These are phyloP conservation scores for Blastomyces gilchristii DNA, from an alignment of 2,329 filamentous ascomycete species.

Conservation along the genomic window DNA sequence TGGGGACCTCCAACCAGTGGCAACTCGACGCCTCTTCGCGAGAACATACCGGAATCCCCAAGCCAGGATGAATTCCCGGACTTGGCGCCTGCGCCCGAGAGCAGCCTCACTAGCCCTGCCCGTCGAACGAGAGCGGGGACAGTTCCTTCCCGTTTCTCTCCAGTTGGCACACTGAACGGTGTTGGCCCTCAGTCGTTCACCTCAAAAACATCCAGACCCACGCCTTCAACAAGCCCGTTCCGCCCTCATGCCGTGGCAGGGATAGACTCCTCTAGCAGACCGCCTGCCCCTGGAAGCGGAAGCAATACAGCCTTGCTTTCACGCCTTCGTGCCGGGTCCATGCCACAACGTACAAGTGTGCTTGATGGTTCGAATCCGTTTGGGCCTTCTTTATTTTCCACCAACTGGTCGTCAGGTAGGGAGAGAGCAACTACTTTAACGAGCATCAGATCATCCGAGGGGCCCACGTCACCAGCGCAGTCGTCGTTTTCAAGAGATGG, in stretches of 20 bases:
- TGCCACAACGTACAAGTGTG: constrained; percentile 77
- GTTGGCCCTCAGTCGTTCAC: constrained; percentile 49
- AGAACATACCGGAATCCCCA: constrained; percentile 94
- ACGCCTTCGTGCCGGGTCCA: constrained; percentile 79
- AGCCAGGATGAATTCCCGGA: constrained; percentile 88
- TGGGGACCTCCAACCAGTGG: constrained; percentile 96
- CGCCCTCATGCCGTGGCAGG: constrained; percentile 47
- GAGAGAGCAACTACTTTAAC: constrained; percentile 81
- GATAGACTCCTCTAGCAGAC: constrained; percentile 28
- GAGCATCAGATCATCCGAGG: constrained; percentile 80
- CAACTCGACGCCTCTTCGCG: constrained; percentile 88
- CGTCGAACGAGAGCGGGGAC: constrained; percentile 85
- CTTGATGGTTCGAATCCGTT: constrained; percentile 56
- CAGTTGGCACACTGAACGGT: constrained; percentile 54
- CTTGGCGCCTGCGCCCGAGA: constrained; percentile 61
- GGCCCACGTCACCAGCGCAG: constrained; percentile 74
- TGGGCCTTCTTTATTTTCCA: constrained; percentile 77
- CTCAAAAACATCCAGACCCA: constrained; percentile 72
- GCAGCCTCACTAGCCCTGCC: constrained; percentile 53
- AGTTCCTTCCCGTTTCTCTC: constrained; percentile 87
- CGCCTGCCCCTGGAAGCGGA: constrained; percentile 36
- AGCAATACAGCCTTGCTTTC: constrained; percentile 67
- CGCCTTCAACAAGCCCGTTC: constrained; percentile 79
- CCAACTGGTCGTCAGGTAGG: constrained; percentile 70
- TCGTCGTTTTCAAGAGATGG: constrained; percentile 81